phyloP scores from a whole-genome alignment of 2,329 filamentous ascomycete species.

The Sporothrix schenckii region DNA sequence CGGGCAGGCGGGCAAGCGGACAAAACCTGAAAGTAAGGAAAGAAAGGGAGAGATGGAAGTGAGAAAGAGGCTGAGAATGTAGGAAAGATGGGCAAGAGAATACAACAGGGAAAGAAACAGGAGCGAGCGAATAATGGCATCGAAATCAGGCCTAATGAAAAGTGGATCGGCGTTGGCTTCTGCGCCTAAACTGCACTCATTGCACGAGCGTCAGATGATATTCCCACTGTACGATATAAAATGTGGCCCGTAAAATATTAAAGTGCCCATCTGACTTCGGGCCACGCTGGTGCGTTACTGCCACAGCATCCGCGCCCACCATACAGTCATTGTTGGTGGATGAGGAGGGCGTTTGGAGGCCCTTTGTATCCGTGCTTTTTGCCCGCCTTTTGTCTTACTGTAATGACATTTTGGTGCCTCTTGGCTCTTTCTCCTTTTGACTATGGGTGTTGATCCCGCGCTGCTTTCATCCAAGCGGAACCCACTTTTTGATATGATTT shows the following conservation, averaged over 20 bases:
- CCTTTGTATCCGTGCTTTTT: slow-evolving; percentile 5
- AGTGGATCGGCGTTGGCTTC: slow-evolving; percentile 3
- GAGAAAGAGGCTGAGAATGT: slow-evolving; percentile 3
- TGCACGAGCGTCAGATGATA: slow-evolving; percentile 11
- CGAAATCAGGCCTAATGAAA: neutral
- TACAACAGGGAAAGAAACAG: neutral
- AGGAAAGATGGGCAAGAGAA: neutral
- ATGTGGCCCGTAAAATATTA: neutral
- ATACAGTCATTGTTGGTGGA: neutral
- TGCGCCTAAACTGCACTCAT: neutral
- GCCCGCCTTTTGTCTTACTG: slow-evolving; percentile 10
- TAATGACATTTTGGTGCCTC: neutral
- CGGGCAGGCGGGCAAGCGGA: no score
- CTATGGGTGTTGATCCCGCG: slow-evolving; percentile 15
- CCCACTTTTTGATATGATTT: slow-evolving; percentile 23
- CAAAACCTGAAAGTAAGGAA: neutral
- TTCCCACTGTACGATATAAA: neutral
- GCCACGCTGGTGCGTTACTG: neutral
- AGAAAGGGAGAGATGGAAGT: slow-evolving; percentile 8
- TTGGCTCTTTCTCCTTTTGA: slow-evolving; percentile 9
- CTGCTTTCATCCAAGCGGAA: slow-evolving; percentile 27
- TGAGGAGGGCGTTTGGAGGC: neutral
- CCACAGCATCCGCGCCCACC: slow-evolving; percentile 10
- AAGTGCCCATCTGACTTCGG: neutral
- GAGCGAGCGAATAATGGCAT: slow-evolving; percentile 18